Base-by-base conservation (phyloP, 2,329 filamentous ascomycete species). In the Fusarium mexicanum region DNA sequence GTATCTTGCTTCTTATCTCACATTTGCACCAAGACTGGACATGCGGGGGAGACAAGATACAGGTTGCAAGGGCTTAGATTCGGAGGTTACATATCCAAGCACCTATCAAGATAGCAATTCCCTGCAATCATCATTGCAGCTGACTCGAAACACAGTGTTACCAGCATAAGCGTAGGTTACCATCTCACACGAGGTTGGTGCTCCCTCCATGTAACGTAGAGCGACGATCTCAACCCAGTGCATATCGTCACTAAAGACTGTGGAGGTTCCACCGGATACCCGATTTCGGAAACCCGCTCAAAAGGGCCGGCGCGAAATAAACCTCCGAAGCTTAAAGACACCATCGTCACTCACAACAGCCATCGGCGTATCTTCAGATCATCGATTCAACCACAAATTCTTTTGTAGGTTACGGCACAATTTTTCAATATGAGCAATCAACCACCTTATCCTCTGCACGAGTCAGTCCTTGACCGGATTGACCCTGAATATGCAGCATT, bases 361-460 rank as follows among this genome's bases (percentile, higher is more conserved):
- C 31, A 37, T 16, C 18, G 6, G 18, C 35, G 5, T 8, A n/a
- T n/a, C 8, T 3, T 11, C 1, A 13, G 2, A 8, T 33, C 4
- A 9, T 4, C 11, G 9, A 13, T 17, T 16, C 24, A 20, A 5
- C 8, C 1, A 13, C 10, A 2, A 26, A 29, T 29, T 13, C 5
- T 16, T 8, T 0, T 17, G 18, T 7, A 14, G 0, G 1, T 5
- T 5, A 0, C 4, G 8, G 0, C 3, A 5, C 0, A 8, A 1
- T 35, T 8, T 3, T 5, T 1, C n/a, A 46, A 37, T 0, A 69
- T 70, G 60, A 50, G 17, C 18, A 41, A 35, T 12, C 31, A 70
- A 26, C 66, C 67, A 6, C 60, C 67, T 13, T 70, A 70, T 20
- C 60, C 53, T 0, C 41, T 65, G 6, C 60, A 70, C 20, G 33